These are phyloP conservation scores for Periconia macrospinosa DNA, from an alignment of 2,329 filamentous ascomycete genomes.

Conservation along the genomic window DNA sequence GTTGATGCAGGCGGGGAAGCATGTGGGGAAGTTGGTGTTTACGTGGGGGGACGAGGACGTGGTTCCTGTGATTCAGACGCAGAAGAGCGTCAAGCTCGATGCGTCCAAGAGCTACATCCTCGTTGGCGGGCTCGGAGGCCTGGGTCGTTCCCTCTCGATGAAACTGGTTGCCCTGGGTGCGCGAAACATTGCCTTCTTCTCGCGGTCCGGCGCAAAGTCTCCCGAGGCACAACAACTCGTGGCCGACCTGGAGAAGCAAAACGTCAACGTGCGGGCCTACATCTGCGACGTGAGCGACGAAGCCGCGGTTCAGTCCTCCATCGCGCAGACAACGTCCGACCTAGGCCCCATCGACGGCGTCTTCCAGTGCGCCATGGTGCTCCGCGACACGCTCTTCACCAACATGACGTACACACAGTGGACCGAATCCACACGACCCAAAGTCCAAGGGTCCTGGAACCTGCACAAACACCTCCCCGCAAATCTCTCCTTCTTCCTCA, in stretches of 20 bases:
- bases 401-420: constrained; percentile 19
- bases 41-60: background rate
- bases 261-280: constrained; percentile 2
- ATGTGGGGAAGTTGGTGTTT: background rate
- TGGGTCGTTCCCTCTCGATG: constrained; percentile 18
- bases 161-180: constrained; percentile 10
- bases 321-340: background rate
- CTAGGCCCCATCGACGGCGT: constrained; percentile 18
- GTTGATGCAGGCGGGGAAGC: background rate
- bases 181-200: constrained; percentile 16
- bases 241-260: constrained; percentile 1
- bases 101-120: constrained; percentile 14
- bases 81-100: background rate
- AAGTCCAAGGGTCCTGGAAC: constrained; percentile 40
- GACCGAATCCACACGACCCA: constrained; percentile 16
- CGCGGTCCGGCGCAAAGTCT: constrained; percentile 11
- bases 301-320: background rate
- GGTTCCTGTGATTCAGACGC: background rate
- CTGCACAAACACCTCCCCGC: constrained; percentile 19
- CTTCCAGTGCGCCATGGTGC: constrained; percentile 20
- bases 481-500: constrained; percentile 25
- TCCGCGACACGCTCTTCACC: constrained; percentile 15
- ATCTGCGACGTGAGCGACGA: constrained; percentile 13
- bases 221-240: constrained; percentile 4
- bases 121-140: constrained; percentile 21